phyloP scores from a whole-genome alignment of 352 stramenopile genomes.

The Peronospora destructor region DNA sequence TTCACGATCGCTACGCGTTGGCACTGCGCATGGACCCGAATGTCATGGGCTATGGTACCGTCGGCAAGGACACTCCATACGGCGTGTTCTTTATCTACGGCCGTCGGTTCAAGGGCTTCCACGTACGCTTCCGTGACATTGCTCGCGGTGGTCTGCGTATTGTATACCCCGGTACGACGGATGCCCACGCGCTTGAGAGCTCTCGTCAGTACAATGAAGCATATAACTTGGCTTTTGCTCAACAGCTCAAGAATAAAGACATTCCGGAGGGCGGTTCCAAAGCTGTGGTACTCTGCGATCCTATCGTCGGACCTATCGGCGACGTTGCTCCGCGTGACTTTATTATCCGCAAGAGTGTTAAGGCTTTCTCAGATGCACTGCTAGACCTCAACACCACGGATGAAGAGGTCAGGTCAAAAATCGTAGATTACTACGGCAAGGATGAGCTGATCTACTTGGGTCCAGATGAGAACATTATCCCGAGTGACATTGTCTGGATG shows the following conservation, averaged over 20 bases:
- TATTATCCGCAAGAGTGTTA: slow-evolving; percentile 94
- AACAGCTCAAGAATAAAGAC: slow-evolving; percentile 87
- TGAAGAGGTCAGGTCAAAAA: slow-evolving; percentile 58
- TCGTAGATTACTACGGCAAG: slow-evolving; percentile 74
- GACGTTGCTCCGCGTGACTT: slow-evolving; percentile 78
- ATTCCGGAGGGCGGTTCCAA: slow-evolving; percentile 82
- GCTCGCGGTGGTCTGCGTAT: slow-evolving; percentile 67
- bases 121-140: slow-evolving; percentile 82
- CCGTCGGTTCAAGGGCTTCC: slow-evolving; percentile 90
- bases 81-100: slow-evolving; percentile 96
- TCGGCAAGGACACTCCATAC: slow-evolving; percentile 88
- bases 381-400: slow-evolving; percentile 76
- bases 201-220: slow-evolving; percentile 76
- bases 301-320: slow-evolving; percentile 57
- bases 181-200: slow-evolving; percentile 56
- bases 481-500: slow-evolving; percentile 74
- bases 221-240: slow-evolving; percentile 79
- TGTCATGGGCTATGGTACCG: slow-evolving; percentile 75
- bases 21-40: slow-evolving; percentile 68
- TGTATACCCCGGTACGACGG: slow-evolving; percentile 60
- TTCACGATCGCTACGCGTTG: slow-evolving; percentile 75
- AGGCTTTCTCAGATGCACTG: slow-evolving; percentile 91
- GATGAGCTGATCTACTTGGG: slow-evolving; percentile 81
- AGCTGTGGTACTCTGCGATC: slow-evolving; percentile 76
- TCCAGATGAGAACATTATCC: slow-evolving; percentile 80